Base-by-base conservation (phyloP, 768 basidiomycete species). In the Suillus bovinus region DNA sequence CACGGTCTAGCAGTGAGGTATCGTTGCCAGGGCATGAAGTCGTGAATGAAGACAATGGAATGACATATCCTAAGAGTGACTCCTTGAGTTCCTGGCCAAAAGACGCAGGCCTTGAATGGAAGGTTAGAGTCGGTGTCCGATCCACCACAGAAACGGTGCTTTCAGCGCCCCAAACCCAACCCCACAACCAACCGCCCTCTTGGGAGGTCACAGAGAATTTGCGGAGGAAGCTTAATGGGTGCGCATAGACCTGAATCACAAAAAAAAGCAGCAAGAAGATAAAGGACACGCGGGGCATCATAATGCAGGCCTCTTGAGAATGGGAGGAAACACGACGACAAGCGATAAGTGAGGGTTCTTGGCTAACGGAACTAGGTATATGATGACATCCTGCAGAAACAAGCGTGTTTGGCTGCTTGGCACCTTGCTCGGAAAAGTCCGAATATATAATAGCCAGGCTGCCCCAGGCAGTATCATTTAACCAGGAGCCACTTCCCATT, bases 91-190 rank as follows among this genome's bases (percentile, higher is more conserved):
- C 87, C 27, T 83, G 82, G 14, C 92, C 92, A 73, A 94, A 94
- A 0, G 88, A 84, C 59, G 92, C 92, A 76, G 79, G 79, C 55
- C 91, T 81, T 7, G 93, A 89, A 54, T 80, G 79, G 71, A 90
- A 94, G 3, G 84, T 84, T 61, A 93, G 77, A 0, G 86, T 78
- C 1, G 91, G 91, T 5, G 84, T 80, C 62, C 86, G 85, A 76
- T 93, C 91, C 41, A 93, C 87, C 63, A 93, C 79, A 29, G 90
- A 87, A 62, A 93, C 90, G 31, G 85, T 81, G 64, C 85, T 86
- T 66, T 88, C 86, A 0, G 84, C 81, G 10, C 86, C 86, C 86
- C 86, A 87, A 0, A 86, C 83, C 86, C 86, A 88, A 7, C 81
- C 81, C 85, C 84, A 86, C 77, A 74, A 64, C 73, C 86, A 86